Conservation (phyloP, 495 filamentous ascomycete species). For the Penicillium egyptiacum region DNA sequence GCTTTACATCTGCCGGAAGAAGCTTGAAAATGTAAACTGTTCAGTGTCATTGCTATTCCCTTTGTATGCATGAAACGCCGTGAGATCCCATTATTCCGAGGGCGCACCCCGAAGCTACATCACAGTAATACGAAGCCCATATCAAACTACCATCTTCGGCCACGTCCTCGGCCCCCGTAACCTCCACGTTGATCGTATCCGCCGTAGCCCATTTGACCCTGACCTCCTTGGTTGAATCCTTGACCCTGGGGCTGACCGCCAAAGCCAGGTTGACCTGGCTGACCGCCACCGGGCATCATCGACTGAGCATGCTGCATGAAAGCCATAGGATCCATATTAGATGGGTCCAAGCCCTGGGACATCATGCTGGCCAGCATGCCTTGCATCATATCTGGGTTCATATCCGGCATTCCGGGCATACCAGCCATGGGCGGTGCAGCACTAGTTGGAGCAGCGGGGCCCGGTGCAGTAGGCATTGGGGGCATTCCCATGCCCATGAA, state of each 20-base stretch:
- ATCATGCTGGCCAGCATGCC: slow-evolving; percentile 82
- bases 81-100: slow-evolving; percentile 16
- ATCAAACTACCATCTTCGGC: slow-evolving; percentile 43
- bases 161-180: slow-evolving; percentile 49
- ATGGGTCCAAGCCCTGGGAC: slow-evolving; percentile 76
- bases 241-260: slow-evolving; percentile 34
- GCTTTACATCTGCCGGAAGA: slow-evolving; percentile 8
- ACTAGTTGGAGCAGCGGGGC: slow-evolving; percentile 37
- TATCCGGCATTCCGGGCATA: slow-evolving; percentile 70
- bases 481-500: slow-evolving; percentile 76
- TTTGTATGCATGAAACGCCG: slow-evolving; percentile 32
- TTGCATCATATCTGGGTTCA: slow-evolving; percentile 74
- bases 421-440: slow-evolving; percentile 56
- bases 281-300: slow-evolving; percentile 51
- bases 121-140: slow-evolving; percentile 1
- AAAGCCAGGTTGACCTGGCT: slow-evolving; percentile 42
- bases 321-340: slow-evolving; percentile 68
- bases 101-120: slow-evolving; percentile 5
- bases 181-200: slow-evolving; percentile 49
- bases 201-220: slow-evolving; percentile 54
- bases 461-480: slow-evolving; percentile 62
- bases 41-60: slow-evolving; percentile 10
- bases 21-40: slow-evolving; percentile 1
- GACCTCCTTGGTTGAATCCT: slow-evolving; percentile 45
- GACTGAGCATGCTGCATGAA: slow-evolving; percentile 55